A percentile compares a stretch with the other conserved stretches of the same genome.
These are phyloP conservation scores for Botrytis cinerea DNA, from an alignment of 2,329 filamentous ascomycete genomes.

Conservation along the genomic window DNA sequence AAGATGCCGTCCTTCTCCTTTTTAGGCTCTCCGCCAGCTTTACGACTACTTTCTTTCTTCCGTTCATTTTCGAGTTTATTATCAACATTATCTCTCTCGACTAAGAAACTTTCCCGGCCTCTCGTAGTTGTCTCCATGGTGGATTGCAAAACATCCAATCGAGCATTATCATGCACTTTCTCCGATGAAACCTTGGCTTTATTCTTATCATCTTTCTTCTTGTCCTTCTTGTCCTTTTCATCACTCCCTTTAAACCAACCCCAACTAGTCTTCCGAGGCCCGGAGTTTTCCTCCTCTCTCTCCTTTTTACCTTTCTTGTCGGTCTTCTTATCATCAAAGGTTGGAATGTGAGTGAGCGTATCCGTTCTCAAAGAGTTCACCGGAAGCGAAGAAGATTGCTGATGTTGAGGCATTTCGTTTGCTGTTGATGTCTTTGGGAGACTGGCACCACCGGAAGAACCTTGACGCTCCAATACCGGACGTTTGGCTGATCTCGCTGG, in stretches of 20 bases:
- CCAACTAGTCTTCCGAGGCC: conserved; percentile 76
- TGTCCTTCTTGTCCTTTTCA: conserved; percentile 72
- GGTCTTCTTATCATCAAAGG: conserved; percentile 71
- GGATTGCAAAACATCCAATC: conserved; percentile 82
- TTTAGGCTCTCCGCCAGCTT: conserved; percentile 70
- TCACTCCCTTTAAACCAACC: conserved; percentile 79
- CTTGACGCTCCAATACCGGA: conserved; percentile 43
- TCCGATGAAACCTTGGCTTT: conserved; percentile 61
- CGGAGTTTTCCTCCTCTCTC: conserved; percentile 56
- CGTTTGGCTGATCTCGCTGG: conserved; percentile 51
- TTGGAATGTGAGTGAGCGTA: conserved; percentile 78
- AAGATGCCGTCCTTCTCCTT: conserved; percentile 95
- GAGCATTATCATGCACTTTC: conserved; percentile 72
- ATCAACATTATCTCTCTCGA: conserved; percentile 76
- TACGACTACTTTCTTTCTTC: conserved; percentile 76
- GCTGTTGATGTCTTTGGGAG: conserved; percentile 30
- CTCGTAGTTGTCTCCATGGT: conserved; percentile 73
- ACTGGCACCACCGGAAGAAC: conserved; percentile 2
- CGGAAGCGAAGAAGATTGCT: conserved; percentile 67
- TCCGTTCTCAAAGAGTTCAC: conserved; percentile 74
- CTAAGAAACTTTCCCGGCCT: conserved; percentile 78
- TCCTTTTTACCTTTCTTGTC: conserved; percentile 76
- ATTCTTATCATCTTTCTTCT: conserved; percentile 59
- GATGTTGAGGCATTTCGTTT: conserved; percentile 62
- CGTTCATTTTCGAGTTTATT: conserved; percentile 76